phyloP scores from a whole-genome alignment of 176 grass and related monocot species.

The Cenchrus americanus region DNA sequence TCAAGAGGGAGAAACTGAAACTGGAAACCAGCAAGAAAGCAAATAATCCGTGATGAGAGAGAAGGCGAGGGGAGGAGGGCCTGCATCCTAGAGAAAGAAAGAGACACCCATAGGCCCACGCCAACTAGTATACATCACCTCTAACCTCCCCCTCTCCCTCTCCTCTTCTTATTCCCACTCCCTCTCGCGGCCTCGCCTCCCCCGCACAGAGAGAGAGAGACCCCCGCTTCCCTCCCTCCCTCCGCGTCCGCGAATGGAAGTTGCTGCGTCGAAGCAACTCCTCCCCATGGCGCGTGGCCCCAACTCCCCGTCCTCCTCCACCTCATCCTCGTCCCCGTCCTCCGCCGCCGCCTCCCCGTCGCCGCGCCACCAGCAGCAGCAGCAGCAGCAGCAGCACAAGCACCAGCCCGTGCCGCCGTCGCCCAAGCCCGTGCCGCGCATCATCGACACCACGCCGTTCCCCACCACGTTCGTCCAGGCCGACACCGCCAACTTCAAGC shows the following conservation, averaged over 20 bases:
- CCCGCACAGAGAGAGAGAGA: constrained; percentile 17
- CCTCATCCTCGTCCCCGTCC: constrained; percentile 25
- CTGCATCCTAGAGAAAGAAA: not conserved
- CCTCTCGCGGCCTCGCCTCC: not conserved
- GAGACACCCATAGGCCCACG: constrained; percentile 4
- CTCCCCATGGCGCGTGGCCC: constrained; percentile 42
- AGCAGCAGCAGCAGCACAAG: too few relatives aligned
- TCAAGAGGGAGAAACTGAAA: not conserved
- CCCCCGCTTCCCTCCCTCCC: too few relatives aligned
- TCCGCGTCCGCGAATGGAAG: constrained; percentile 42
- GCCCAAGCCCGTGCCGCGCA: constrained; percentile 54
- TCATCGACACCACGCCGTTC: constrained; percentile 78
- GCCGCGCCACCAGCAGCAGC: not conserved
- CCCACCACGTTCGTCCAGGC: constrained; percentile 86
- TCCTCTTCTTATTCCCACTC: constrained; percentile 51
- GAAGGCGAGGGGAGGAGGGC: too few relatives aligned
- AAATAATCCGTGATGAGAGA: constrained; percentile 16
- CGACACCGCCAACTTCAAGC: constrained; percentile 79
- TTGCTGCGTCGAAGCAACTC: constrained; percentile 47
- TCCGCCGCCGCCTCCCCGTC: constrained; percentile 24
- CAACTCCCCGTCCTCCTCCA: constrained; percentile 40
- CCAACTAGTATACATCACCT: constrained; percentile 26
- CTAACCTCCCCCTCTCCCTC: constrained; percentile 19
- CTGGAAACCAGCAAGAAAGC: constrained; percentile 21
- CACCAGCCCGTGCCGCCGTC: constrained; percentile 19